Evolutionary conservation across 1,284 basidiomycete species (phyloP).

Genomic region (Ustilago sp.): DNA sequence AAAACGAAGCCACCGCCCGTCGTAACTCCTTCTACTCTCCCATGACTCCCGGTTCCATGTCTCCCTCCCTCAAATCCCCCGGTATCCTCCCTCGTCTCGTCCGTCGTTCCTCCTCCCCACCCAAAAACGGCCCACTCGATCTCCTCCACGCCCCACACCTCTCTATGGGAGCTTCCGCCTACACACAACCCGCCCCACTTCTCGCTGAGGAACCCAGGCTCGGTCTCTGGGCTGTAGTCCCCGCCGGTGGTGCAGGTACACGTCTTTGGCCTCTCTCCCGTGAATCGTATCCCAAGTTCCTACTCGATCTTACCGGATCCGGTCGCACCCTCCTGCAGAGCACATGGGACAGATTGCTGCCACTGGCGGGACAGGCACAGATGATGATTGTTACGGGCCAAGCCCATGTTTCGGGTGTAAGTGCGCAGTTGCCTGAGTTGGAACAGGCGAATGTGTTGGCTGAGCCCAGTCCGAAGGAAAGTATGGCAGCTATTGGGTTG

Average conservation of each 20-base stretch:
- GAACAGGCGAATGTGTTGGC: constrained; percentile 58
- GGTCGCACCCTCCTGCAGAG: constrained; percentile 64
- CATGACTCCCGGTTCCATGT: constrained; percentile 35
- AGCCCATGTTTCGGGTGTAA: constrained; percentile 60
- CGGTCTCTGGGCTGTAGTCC: constrained; percentile 67
- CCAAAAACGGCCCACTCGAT: constrained; percentile 35
- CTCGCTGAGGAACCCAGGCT: constrained; percentile 63
- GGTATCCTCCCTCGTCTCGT: constrained; percentile 29
- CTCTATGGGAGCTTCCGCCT: constrained; percentile 27
- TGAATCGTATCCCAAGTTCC: constrained; percentile 66
- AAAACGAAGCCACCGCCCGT: constrained; percentile 35
- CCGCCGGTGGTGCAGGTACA: constrained; percentile 67
- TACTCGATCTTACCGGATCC: constrained; percentile 65
- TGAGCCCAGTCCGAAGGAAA: constrained; percentile 67
- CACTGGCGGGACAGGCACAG: constrained; percentile 55
- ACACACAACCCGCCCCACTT: constrained; percentile 53
- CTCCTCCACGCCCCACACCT: constrained; percentile 47
- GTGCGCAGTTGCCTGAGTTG: constrained; percentile 61
- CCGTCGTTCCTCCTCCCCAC: constrained; percentile 52
- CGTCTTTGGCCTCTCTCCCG: constrained; percentile 67
- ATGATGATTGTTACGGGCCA: constrained; percentile 67
- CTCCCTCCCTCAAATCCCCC: constrained; percentile 48
- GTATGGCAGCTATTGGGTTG: constrained; percentile 67
- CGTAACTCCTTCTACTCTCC: constrained; percentile 44
- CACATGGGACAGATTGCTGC: constrained; percentile 66